Evolutionary conservation across 2,329 filamentous ascomycete genomes (phyloP).

Genomic region (Colletotrichum graminicola): DNA sequence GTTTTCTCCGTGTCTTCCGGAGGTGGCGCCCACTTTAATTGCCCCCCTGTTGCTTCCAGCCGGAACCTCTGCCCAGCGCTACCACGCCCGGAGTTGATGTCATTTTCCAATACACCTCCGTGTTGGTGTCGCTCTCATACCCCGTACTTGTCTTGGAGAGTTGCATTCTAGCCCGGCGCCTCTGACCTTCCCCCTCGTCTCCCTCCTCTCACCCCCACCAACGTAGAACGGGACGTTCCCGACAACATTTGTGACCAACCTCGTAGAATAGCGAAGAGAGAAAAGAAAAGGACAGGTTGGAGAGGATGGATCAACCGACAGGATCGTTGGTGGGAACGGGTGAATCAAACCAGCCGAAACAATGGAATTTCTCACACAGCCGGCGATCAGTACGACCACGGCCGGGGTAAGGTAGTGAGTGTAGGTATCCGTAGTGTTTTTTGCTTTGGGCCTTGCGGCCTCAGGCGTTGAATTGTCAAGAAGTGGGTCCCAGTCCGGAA

Average conservation of each 20-base stretch:
- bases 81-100: slow-evolving; percentile 38
- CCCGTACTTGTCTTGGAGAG: slow-evolving; percentile 32
- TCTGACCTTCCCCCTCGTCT: neutral
- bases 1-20: slow-evolving; percentile 35
- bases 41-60: slow-evolving; percentile 33
- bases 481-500: slow-evolving; percentile 21
- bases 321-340: slow-evolving; percentile 14
- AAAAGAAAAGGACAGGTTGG: neutral
- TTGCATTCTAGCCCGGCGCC: slow-evolving; percentile 20
- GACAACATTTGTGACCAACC: neutral
- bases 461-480: neutral
- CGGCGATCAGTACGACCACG: slow-evolving; percentile 29
- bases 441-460: slow-evolving; percentile 23
- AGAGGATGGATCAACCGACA: slow-evolving; percentile 6
- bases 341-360: slow-evolving; percentile 40
- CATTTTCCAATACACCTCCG: slow-evolving; percentile 41
- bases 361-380: slow-evolving; percentile 32
- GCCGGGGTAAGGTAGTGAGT: neutral
- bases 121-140: slow-evolving; percentile 27
- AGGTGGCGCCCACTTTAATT: slow-evolving; percentile 33
- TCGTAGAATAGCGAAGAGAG: neutral
- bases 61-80: slow-evolving; percentile 33
- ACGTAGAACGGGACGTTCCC: slow-evolving; percentile 22
- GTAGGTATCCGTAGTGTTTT: neutral
- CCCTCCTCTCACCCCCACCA: neutral